Conservation (phyloP, 225 moss, liverwort and hornwort genomes). For the Lunularia cruciata region DNA sequence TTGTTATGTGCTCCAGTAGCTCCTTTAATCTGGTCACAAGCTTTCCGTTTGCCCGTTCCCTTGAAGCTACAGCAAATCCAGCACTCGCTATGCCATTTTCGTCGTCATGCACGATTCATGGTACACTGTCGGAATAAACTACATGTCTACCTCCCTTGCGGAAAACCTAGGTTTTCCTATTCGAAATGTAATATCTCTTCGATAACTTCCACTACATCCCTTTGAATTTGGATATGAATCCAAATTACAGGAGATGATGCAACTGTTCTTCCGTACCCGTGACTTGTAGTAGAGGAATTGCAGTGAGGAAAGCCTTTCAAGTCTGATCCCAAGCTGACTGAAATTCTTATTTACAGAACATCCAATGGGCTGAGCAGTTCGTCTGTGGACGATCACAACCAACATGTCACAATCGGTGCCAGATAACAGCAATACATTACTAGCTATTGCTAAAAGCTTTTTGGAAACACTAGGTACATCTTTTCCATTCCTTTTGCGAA, state of each 20-base stretch:
- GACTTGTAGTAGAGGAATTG: neutral
- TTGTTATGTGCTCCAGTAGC: too few relatives aligned
- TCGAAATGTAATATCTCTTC: too few relatives aligned
- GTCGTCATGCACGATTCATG: neutral
- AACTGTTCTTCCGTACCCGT: neutral
- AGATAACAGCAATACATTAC: too few relatives aligned
- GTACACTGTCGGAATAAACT: conserved; percentile 5
- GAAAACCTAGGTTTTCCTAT: too few relatives aligned
- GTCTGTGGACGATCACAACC: too few relatives aligned
- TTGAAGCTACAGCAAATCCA: conserved; percentile 8
- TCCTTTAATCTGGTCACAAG: conserved; percentile 15
- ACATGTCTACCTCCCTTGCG: too few relatives aligned
- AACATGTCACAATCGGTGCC: too few relatives aligned
- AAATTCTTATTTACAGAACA: conserved; percentile 6
- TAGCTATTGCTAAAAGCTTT: too few relatives aligned
- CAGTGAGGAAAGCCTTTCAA: neutral
- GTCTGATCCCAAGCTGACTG: conserved; percentile 5
- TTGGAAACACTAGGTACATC: too few relatives aligned
- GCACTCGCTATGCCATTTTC: conserved; percentile 14
- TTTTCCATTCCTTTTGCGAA: too few relatives aligned
- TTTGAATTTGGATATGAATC: too few relatives aligned
- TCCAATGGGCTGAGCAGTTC: conserved; percentile 13
- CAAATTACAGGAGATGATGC: neutral
- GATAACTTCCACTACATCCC: neutral
- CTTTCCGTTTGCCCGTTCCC: conserved; percentile 12